Percentiles rank a stretch among this genome's conserved stretches.
Evolutionary conservation across 1,284 basidiomycete species (phyloP).

Genomic region (Cutaneotrichosporon dermatis): DNA sequence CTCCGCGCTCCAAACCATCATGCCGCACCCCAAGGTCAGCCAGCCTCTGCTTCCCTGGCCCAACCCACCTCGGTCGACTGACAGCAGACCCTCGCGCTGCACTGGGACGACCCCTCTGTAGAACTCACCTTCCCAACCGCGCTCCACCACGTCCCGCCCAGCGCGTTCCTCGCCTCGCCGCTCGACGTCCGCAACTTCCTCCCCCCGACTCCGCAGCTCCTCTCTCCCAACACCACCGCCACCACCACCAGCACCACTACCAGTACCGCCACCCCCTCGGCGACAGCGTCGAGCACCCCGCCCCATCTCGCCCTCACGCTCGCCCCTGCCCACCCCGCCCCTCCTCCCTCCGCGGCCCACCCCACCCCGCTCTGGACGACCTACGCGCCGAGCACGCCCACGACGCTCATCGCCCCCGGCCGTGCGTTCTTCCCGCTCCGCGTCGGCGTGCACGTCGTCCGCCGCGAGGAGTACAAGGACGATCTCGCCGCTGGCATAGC

Average conservation of each 20-base stretch:
- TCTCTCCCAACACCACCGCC: not conserved
- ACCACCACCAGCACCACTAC: not conserved
- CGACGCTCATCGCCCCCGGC: not conserved
- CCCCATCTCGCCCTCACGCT: not conserved
- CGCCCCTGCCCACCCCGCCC: not conserved
- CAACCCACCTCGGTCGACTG: not conserved
- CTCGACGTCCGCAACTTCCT: not conserved
- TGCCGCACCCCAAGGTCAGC: no score
- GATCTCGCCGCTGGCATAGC: not conserved
- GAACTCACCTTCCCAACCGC: not conserved
- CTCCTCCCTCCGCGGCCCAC: no score
- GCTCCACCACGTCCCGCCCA: not conserved
- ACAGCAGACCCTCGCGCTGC: not conserved
- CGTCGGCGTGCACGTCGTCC: not conserved
- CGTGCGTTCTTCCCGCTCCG: not conserved
- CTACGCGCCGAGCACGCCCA: not conserved
- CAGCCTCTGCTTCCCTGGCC: no score
- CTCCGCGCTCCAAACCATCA: no score
- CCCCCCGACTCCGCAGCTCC: not conserved
- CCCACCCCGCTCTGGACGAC: not conserved
- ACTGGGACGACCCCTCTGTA: not conserved
- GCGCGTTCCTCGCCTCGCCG: no score
- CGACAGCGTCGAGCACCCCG: not conserved
- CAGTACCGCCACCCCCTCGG: not conserved
- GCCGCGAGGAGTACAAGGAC: not conserved